Conservation (phyloP, 345 rosid genomes). For the Acer saccharum region DNA sequence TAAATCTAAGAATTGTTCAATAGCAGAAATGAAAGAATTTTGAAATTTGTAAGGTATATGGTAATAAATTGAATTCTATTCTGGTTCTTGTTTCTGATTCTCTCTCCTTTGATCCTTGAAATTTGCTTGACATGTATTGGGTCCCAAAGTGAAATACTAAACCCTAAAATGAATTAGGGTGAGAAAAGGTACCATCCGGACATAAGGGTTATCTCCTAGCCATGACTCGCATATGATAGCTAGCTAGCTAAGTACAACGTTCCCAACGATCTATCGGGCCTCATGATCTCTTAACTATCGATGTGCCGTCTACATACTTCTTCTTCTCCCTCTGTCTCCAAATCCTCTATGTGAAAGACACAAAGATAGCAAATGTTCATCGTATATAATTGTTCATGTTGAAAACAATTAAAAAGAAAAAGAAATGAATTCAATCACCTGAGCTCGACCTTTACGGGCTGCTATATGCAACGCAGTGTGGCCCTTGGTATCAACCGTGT, state of each 20-base stretch:
- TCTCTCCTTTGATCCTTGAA: no score
- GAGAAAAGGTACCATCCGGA: slow-evolving; percentile 62
- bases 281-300: slow-evolving; percentile 79
- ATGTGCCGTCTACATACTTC: slow-evolving; percentile 59
- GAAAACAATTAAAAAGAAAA: background rate
- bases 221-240: slow-evolving; percentile 94
- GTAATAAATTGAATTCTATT: no score
- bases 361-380: slow-evolving; percentile 12
- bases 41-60: no score
- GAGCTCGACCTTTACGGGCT: slow-evolving; percentile 59
- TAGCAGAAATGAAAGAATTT: no score
- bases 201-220: slow-evolving; percentile 97
- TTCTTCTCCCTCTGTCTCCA: background rate
- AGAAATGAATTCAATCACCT: slow-evolving; percentile 45
- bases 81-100: no score
- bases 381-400: background rate
- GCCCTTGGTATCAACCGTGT: slow-evolving; percentile 76
- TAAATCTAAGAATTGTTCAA: no score
- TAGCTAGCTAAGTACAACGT: no score
- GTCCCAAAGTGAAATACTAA: background rate
- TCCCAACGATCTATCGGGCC: slow-evolving; percentile 87
- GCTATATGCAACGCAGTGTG: slow-evolving; percentile 87
- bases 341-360: no score
- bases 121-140: no score
- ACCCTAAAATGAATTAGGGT: background rate